These are phyloP conservation scores for Pezicula radicicola DNA, from an alignment of 2,329 filamentous ascomycete species.

Conservation along the genomic window DNA sequence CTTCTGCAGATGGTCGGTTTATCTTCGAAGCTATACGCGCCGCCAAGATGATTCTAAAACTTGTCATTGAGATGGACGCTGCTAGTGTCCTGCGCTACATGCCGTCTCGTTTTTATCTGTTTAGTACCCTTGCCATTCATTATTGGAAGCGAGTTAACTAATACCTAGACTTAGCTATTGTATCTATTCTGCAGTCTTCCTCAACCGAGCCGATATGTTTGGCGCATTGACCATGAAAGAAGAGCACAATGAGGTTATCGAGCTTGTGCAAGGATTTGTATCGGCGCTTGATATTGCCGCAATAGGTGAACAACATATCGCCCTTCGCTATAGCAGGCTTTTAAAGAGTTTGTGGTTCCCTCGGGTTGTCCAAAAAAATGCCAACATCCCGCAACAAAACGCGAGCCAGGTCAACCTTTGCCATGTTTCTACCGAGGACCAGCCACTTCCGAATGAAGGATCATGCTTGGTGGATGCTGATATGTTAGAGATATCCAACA, in stretches of 20 bases:
- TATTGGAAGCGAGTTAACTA: neutral
- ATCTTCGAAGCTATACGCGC: neutral
- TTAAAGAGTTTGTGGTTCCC: slow-evolving; percentile 3
- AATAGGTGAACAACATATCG: neutral
- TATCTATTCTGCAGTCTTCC: neutral
- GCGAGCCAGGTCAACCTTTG: too few relatives aligned
- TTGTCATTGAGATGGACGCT: neutral
- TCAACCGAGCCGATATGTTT: neutral
- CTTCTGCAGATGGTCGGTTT: neutral
- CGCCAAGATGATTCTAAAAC: neutral
- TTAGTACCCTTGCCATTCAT: neutral
- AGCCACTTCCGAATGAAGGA: too few relatives aligned
- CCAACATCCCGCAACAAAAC: too few relatives aligned
- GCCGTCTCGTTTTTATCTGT: neutral
- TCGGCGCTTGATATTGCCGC: neutral
- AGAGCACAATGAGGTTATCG: neutral
- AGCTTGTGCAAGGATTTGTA: neutral
- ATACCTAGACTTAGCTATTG: neutral
- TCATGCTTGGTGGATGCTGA: too few relatives aligned
- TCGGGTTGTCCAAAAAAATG: too few relatives aligned
- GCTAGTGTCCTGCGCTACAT: neutral
- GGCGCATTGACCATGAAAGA: neutral
- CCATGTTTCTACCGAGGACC: too few relatives aligned
- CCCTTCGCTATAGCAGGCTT: slow-evolving; percentile 2
- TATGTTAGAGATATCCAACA: too few relatives aligned